Evolutionary conservation across 257 asterid genomes (phyloP), one percentile per base, ranked within the genome.

Genomic region (Linaria vulgaris): DNA sequence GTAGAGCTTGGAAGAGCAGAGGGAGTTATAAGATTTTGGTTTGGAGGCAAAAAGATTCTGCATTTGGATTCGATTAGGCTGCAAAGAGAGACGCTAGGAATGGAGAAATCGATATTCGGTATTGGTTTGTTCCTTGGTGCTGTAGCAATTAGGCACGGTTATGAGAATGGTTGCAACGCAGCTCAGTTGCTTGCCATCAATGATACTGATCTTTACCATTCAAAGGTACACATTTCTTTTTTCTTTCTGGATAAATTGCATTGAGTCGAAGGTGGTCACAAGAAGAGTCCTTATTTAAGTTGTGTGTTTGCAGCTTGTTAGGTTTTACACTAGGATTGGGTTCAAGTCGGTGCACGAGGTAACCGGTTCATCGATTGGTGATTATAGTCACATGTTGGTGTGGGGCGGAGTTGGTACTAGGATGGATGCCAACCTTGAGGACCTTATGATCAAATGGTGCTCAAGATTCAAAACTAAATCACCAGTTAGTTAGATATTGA

Each of bases 331-430:
- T 49, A 86, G 98, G 69, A 63, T 92, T 69, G 97, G 98, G 61
- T 92, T 92, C 81, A 68, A 70, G 31, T 59, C 69, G 47, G 89
- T 85, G 67, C 74, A 83, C 43, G 95, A 92, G 74, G 97, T 92
- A 56, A 73, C 17, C 16, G 97, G 97, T 21, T 84, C 86, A 20
- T 83, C 95, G 0, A 9, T 89, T 11, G 85, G 88, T 27, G 97
- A 92, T 77, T 3, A 77, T 30, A 70, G 75, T 13, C 91, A 91
- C 80, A 86, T 82, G 97, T 64, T 91, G 49, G 83, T 88, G 11
- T 91, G 98, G 98, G 98, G 97, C 53, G 98, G 98, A n/a, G 80
- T 86, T 27, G 98, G 98, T 6, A 91, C 98, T 38, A 73, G 95
- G 46, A 91, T 91, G 98, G 95, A 89, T 73, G 98, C 96, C 21